Evolutionary conservation across 139 green algal genomes (phyloP), one percentile per base, ranked within the genome.

Genomic region (Picocystis salinarum): DNA sequence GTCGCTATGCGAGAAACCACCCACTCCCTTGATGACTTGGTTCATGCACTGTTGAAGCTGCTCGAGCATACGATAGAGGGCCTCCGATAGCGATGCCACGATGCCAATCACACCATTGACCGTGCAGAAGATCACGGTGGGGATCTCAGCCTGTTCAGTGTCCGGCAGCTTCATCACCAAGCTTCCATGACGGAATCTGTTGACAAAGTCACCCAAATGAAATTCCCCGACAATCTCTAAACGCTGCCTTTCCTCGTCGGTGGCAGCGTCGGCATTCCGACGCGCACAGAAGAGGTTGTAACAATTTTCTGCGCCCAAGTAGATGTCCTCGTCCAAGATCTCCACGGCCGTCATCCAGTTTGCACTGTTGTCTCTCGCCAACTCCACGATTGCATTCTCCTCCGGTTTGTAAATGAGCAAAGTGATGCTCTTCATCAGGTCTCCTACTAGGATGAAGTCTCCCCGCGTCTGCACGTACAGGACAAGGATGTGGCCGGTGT

Each of bases 121-220:
- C 4, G 75, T 86, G n/a, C 64, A 84, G 59, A 79, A 95, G 28
- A 98, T 57, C 17, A 80, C 23, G 0, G 82, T 90, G 3, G 74
- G 77, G 23, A 89, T 63, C 2, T 56, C 24, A 11, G 67, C 58
- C 22, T 52, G 46, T 42, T 69, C 67, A 26, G 28, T 64, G 64
- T 96, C 86, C 1, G 86, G 80, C 39, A 88, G 51, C 25, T 73
- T 67, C 85, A 96, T 94, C n/a, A 97, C 87, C 13, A 97, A 60
- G 6, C 67, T 88, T 28, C 87, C 87, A 13, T 65, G 61, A 18
- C 66, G 59, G 55, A 97, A 78, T 27, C 70, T 53, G 62, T 97
- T 97, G 31, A 97, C 67, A 48, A 86, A 85, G 34, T 90, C 80
- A 13, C 85, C 87, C 11, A 89, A 40, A 63, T 96, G 80, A 54